These are phyloP conservation scores for Teratosphaeria destructans DNA, from an alignment of 2,329 filamentous ascomycete species.

Conservation along the genomic window DNA sequence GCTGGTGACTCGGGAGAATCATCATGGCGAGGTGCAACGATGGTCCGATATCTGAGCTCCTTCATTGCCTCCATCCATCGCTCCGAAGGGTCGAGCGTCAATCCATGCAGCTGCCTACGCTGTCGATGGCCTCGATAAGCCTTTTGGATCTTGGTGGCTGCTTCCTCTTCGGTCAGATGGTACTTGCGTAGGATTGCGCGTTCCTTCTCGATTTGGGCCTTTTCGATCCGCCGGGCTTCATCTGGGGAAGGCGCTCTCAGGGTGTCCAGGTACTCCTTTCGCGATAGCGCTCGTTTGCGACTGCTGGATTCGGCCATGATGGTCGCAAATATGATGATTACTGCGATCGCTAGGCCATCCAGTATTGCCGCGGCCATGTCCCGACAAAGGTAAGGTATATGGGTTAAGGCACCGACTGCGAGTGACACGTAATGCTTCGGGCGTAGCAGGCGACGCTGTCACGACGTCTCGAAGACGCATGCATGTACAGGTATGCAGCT, in stretches of 20 bases:
- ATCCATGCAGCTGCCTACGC: constrained; percentile 58
- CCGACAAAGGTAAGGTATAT: background rate
- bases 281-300: constrained; percentile 10
- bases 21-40: constrained; percentile 12
- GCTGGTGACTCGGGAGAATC: constrained; percentile 11
- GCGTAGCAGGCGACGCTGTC: background rate
- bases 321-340: background rate
- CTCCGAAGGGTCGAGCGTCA: constrained; percentile 56
- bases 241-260: constrained; percentile 11
- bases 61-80: constrained; percentile 56
- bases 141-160: constrained; percentile 33
- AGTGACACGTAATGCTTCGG: background rate
- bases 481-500: background rate
- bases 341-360: constrained; percentile 1
- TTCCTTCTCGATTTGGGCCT: constrained; percentile 17
- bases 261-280: constrained; percentile 16
- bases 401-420: background rate
- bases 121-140: constrained; percentile 69
- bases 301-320: constrained; percentile 2
- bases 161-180: constrained; percentile 10
- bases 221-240: constrained; percentile 14
- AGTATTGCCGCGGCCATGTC: background rate
- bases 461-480: background rate
- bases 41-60: constrained; percentile 18
- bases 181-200: constrained; percentile 16